Percentiles rank a stretch among this genome's conserved stretches.
phyloP scores from a whole-genome alignment of 495 filamentous ascomycete genomes.

The Podospora pseudopauciseta region DNA sequence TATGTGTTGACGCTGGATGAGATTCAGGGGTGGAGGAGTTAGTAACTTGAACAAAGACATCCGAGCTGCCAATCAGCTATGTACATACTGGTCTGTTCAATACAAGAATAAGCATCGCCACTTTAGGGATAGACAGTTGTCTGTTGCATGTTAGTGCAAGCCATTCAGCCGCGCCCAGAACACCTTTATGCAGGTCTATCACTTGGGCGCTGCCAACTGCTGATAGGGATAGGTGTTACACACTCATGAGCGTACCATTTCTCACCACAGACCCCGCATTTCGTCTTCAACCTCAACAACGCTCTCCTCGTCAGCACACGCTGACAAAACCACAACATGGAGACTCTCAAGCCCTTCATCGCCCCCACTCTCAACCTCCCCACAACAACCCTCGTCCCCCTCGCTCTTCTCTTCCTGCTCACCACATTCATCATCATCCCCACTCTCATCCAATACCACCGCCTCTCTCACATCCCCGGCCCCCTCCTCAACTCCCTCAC shows the following conservation, averaged over 20 bases:
- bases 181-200: not conserved
- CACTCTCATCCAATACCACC: not conserved
- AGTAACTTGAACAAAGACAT: not conserved
- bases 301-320: not conserved
- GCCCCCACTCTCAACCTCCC: not conserved
- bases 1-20: constrained; percentile 44
- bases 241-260: not conserved
- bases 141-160: too few species aligned
- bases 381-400: not conserved
- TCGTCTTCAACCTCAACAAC: not conserved
- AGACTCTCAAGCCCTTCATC: not conserved
- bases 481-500: not conserved
- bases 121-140: too few species aligned
- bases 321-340: not conserved
- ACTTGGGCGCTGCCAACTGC: not conserved
- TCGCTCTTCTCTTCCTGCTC: not conserved
- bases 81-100: too few species aligned
- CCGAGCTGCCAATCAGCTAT: too few species aligned
- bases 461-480: not conserved
- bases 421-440: not conserved
- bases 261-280: not conserved
- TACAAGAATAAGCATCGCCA: too few species aligned
- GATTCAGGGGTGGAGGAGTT: constrained; percentile 36
- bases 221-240: not conserved
- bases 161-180: not conserved